Base-by-base conservation (phyloP, 2,329 filamentous ascomycete genomes). In the Ophiostoma australiae region DNA sequence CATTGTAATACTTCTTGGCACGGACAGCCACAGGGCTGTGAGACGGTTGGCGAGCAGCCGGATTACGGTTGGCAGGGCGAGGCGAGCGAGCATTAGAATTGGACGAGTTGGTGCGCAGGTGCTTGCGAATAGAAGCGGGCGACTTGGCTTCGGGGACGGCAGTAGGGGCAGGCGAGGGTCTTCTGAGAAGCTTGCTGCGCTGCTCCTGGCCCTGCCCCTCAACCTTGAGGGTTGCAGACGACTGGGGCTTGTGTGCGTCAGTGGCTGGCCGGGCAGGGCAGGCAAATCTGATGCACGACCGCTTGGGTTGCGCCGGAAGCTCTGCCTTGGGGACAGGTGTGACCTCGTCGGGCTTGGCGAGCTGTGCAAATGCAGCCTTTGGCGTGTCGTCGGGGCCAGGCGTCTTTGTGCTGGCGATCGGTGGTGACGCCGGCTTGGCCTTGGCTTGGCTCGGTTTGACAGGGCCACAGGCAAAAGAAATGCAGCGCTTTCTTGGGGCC, bases 381-480 rank as follows among this genome's bases (percentile, higher is more conserved):
- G 72, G 70, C 2, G 70, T 71, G 37, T 68, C 61, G 67, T 71
- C 70, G 4, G 70, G 68, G 8, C 67, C 71, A 17, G 78, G 71
- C 1, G 55, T 41, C 27, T 70, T 44, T 20, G 71, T 67, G 23
- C 33, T 37, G 15, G 55, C 77, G 8, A 78, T 77, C 0, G 78
- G 74, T 23, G 78, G 74, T 13, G 76, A 77, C 31, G 70, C 78
- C 4, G 79, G 73, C 61, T 77, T 79, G 4, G 79, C 73, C 55
- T 77, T 66, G 73, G 72, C 15, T 75, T 74, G 20, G 78, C 66
- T 81, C 8, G 87, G 84, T 77, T 90, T 91, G 52, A 67, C 35
- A 1, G 86, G 86, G 48, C 87, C 89, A 78, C 94, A 98, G 44
- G 93, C 93, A 79, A 98, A 98, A 72, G 91, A 94, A 75, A 98